Conservation (phyloP, 129 eudicot species). For the Flaveria robusta region DNA sequence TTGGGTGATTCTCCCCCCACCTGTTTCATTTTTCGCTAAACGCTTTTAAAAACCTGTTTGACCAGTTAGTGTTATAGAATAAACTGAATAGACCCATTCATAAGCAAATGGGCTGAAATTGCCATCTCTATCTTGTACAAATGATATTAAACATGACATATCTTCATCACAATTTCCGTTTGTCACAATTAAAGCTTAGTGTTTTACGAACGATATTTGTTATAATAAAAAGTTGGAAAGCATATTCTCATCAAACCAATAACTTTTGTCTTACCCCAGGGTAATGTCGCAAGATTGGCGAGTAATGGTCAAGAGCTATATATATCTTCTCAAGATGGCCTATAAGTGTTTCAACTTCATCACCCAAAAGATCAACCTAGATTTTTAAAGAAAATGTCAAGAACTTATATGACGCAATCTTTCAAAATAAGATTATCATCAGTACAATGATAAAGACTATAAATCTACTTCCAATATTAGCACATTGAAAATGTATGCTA, state of each 20-base stretch:
- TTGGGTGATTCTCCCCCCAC: not conserved
- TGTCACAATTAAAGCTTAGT: not conserved
- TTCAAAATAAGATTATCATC: not conserved
- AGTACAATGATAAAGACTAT: not conserved
- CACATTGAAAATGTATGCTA: not conserved
- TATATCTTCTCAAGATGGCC: slow-evolving; percentile 83
- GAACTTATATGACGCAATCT: not conserved
- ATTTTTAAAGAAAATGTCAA: slow-evolving; percentile 28
- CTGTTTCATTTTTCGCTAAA: not conserved
- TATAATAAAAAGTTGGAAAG: not conserved
- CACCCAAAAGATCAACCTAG: slow-evolving; percentile 97
- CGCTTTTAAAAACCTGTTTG: not conserved
- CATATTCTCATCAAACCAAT: not conserved
- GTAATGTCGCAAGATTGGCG: slow-evolving; percentile 86
- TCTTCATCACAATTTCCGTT: not conserved
- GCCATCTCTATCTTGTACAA: slow-evolving; percentile 2
- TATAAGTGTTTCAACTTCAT: slow-evolving; percentile 80
- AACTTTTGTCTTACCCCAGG: slow-evolving; percentile 73
- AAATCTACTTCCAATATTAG: slow-evolving; percentile 4
- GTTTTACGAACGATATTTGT: not conserved
- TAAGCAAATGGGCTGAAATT: not conserved
- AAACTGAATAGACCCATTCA: not conserved
- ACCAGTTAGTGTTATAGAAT: not conserved
- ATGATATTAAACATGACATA: not conserved
- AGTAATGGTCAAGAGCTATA: slow-evolving; percentile 92